Evolutionary conservation across 306 rosid species (phyloP).

Genomic region (Acacia confusa): DNA sequence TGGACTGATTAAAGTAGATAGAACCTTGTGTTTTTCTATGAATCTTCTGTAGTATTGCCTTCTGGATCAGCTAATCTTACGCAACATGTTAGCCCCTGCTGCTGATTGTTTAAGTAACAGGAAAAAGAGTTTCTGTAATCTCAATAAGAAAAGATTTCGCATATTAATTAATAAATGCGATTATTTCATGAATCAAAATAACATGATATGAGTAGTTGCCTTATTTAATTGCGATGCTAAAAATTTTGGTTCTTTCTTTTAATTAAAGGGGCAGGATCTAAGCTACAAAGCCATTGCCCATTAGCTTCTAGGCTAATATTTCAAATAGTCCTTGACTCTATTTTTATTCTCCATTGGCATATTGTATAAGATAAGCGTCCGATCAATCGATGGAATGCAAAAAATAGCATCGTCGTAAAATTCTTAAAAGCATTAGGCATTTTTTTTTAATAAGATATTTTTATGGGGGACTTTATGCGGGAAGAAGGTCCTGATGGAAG

Average conservation of each 20-base stretch:
- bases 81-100: neutral
- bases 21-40: neutral
- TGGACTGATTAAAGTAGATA: neutral
- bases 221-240: conserved; percentile 28
- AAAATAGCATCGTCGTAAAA: conserved; percentile 31
- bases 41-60: neutral
- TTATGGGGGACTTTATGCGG: conserved; percentile 16
- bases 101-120: conserved; percentile 9
- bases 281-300: no score
- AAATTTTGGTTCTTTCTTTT: no score
- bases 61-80: neutral
- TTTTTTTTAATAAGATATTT: neutral
- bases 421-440: conserved; percentile 28
- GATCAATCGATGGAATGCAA: conserved; percentile 30
- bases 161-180: neutral
- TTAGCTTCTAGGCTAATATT: conserved; percentile 11
- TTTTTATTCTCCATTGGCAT: conserved; percentile 55
- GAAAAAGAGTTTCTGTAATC: conserved; percentile 17
- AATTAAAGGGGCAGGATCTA: no score
- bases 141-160: neutral
- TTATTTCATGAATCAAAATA: conserved; percentile 23
- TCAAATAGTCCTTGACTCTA: conserved; percentile 47
- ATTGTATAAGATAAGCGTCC: conserved; percentile 54
- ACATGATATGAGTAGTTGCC: conserved; percentile 23
- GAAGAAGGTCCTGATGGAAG: conserved; percentile 11